Conservation (phyloP, 2,329 filamentous ascomycete species). For the Sordariomycetes sp. region DNA sequence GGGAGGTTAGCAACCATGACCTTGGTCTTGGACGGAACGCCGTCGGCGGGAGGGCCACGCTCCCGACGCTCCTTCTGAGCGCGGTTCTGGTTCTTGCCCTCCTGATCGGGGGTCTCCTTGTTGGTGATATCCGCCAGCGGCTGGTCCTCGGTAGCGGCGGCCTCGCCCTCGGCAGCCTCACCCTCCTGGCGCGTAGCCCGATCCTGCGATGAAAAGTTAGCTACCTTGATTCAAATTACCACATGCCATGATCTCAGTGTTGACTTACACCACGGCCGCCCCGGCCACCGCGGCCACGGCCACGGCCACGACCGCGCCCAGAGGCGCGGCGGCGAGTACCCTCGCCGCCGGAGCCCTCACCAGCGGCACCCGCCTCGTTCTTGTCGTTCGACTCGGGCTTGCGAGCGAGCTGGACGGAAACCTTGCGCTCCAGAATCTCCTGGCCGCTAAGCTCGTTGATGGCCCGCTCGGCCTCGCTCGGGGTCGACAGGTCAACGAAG, state of each 20-base stretch:
- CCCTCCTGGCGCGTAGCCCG: conserved; percentile 11
- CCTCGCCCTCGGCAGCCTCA: conserved; percentile 11
- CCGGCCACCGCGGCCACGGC: conserved; percentile 59
- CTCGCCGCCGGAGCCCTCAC: conserved; percentile 62
- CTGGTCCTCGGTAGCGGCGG: conserved; percentile 41
- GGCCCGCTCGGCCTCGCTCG: conserved; percentile 87
- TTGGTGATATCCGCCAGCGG: conserved; percentile 50
- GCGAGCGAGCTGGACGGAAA: conserved; percentile 95
- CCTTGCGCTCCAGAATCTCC: conserved; percentile 97
- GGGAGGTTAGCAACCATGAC: conserved; percentile 99
- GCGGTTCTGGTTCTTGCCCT: conserved; percentile 45
- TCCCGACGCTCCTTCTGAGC: conserved; percentile 55
- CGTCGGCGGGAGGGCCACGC: conserved; percentile 93
- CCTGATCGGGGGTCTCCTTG: conserved; percentile 43
- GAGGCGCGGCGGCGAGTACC: conserved; percentile 52
- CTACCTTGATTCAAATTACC: neutral
- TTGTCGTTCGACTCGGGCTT: conserved; percentile 87
- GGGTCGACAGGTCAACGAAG: conserved; percentile 95
- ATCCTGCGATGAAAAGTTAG: neutral
- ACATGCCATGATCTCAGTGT: neutral
- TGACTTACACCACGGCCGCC: conserved; percentile 37
- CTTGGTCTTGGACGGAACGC: conserved; percentile 98
- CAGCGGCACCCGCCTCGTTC: conserved; percentile 66
- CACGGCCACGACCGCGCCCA: conserved; percentile 57
- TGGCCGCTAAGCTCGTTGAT: conserved; percentile 94